Percentiles rank a stretch among this genome's conserved stretches.
Evolutionary conservation across 768 basidiomycete species (phyloP).

Genomic region (Sistotremastrum suecicum): DNA sequence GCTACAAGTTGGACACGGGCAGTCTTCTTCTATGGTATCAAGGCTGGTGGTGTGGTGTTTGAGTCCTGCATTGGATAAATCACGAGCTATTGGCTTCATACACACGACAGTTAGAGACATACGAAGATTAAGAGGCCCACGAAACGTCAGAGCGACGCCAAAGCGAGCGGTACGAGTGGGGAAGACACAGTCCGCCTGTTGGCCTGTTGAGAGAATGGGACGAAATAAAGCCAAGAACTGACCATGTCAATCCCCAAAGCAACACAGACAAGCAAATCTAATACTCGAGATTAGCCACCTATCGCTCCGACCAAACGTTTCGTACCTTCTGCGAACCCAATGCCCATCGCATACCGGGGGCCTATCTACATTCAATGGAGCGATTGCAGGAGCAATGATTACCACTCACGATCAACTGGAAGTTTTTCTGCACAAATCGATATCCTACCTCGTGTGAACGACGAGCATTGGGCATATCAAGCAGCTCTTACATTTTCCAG

Average conservation of each 20-base stretch:
- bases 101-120: slow-evolving; percentile 9
- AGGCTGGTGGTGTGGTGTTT: slow-evolving; percentile 60
- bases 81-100: neutral
- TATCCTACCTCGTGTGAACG: slow-evolving; percentile 34
- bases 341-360: slow-evolving; percentile 85
- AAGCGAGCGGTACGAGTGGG: slow-evolving; percentile 87
- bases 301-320: neutral
- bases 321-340: slow-evolving; percentile 82
- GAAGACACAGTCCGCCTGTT: slow-evolving; percentile 83
- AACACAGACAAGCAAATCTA: slow-evolving; percentile 80
- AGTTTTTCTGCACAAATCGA: slow-evolving; percentile 69
- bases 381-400: neutral
- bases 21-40: slow-evolving; percentile 54
- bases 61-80: slow-evolving; percentile 29
- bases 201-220: neutral
- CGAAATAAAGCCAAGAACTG: slow-evolving; percentile 4
- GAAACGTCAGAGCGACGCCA: slow-evolving; percentile 74
- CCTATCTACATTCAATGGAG: slow-evolving; percentile 26
- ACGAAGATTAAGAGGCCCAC: slow-evolving; percentile 77
- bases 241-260: slow-evolving; percentile 93
- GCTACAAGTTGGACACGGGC: slow-evolving; percentile 79
- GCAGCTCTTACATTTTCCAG: slow-evolving; percentile 58
- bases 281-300: too few species aligned
- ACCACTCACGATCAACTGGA: slow-evolving; percentile 56
- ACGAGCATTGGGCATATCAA: slow-evolving; percentile 5